These are phyloP conservation scores for Parathielavia appendiculata DNA, from an alignment of 495 filamentous ascomycete species.

Conservation along the genomic window DNA sequence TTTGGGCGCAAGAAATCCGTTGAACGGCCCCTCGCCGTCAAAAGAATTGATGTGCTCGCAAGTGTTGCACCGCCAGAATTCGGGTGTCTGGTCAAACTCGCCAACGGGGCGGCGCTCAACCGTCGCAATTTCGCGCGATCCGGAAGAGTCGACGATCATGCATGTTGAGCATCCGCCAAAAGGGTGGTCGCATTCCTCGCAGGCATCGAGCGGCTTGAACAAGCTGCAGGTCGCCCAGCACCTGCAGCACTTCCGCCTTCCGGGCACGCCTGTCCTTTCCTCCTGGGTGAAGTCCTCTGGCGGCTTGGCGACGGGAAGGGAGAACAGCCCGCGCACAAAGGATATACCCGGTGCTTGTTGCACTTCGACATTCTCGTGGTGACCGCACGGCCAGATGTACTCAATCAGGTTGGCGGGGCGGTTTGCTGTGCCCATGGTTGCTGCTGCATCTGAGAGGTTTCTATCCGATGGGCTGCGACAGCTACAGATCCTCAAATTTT, in stretches of 20 bases:
- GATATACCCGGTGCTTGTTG: slow-evolving; percentile 14
- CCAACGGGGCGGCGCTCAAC: slow-evolving; percentile 12
- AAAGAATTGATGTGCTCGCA: slow-evolving; percentile 22
- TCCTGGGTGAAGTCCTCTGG: slow-evolving; percentile 20
- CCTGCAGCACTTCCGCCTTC: slow-evolving; percentile 19
- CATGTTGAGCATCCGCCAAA: slow-evolving; percentile 17
- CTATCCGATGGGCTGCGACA: neutral
- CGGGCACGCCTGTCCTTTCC: slow-evolving; percentile 18
- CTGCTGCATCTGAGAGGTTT: slow-evolving; percentile 1
- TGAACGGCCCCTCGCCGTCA: slow-evolving; percentile 11
- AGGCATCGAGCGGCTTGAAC: slow-evolving; percentile 18
- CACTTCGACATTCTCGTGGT: slow-evolving; percentile 19
- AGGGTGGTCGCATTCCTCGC: slow-evolving; percentile 19
- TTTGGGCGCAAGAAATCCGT: slow-evolving; percentile 19
- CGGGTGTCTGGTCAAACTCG: slow-evolving; percentile 26
- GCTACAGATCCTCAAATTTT: neutral
- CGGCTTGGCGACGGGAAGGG: slow-evolving; percentile 20
- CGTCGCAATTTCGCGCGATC: slow-evolving; percentile 20
- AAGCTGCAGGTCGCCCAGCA: slow-evolving; percentile 21
- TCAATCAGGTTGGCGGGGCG: slow-evolving; percentile 18
- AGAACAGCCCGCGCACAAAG: slow-evolving; percentile 15
- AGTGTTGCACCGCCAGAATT: slow-evolving; percentile 19
- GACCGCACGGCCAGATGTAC: slow-evolving; percentile 24
- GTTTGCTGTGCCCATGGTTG: slow-evolving; percentile 11
- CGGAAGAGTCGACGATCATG: slow-evolving; percentile 19